Evolutionary conservation across 805 yeast species (phyloP), one percentile per base, ranked within the genome.

Genomic region (Cyberlindnera mycetangii): DNA sequence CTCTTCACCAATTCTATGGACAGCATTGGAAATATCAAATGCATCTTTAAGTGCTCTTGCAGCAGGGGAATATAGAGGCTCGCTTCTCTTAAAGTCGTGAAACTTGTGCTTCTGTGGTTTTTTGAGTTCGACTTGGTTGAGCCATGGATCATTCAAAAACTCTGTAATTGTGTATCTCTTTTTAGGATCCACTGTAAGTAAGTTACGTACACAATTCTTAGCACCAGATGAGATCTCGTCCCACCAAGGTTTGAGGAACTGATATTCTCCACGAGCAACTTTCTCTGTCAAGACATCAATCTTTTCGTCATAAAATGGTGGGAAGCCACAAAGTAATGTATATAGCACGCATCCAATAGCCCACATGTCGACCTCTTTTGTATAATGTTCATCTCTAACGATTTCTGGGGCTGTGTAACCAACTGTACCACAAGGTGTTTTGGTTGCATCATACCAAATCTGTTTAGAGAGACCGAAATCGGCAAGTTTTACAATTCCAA

Each of bases 391-490:
- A 64, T 93, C 98, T 52, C 85, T 82, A 32, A 93, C 98, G 55
- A 93, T 92, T 65, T 93, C 99, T 0, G 99, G 99, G 0, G 99
- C 99, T 2, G 98, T 92, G 60, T 93, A 93, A 3, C 98, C 98
- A 15, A 93, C 97, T 1, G 99, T 93, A 41, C 99, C 99, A 68
- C 99, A 93, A 0, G 99, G 99, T 0, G 99, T 93, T 74, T 89
- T 88, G 18, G 97, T 87, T 56, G 86, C 86, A 39, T 83, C 56
- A 31, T 49, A 55, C 82, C 89, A 85, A 25, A 92, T 81, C 60
- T 89, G 87, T 65, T 93, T 93, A 4, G 96, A 88, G 16, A 93
- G 70, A 0, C 99, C 99, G 67, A 93, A 93, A 65, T 93, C 99
- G 1, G 98, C 98, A 41, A 93, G 70, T 64, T 92, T 92, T 27